phyloP scores from a whole-genome alignment of 768 basidiomycete species.

The Omphalotus guepiniiformis region DNA sequence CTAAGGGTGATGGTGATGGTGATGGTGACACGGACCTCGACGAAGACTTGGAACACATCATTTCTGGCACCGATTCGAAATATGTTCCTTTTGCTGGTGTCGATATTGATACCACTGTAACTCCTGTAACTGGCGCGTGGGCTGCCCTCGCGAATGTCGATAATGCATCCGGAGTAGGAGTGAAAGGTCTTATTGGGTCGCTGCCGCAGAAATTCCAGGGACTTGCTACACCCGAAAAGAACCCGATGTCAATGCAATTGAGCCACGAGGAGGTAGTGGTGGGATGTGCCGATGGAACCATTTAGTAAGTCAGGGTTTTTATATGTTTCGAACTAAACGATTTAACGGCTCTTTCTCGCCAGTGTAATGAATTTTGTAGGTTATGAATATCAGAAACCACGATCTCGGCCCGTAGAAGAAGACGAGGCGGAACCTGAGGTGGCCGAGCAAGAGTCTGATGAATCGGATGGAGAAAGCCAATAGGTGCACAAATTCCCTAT shows the following conservation, averaged over 20 bases:
- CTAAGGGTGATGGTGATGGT: slow-evolving; percentile 20
- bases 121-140: slow-evolving; percentile 75
- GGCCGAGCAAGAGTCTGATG: no score
- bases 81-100: slow-evolving; percentile 27
- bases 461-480: no score
- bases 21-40: slow-evolving; percentile 23
- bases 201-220: slow-evolving; percentile 71
- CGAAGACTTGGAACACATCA: slow-evolving; percentile 15
- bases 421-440: no score
- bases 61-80: background rate
- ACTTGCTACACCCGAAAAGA: slow-evolving; percentile 85
- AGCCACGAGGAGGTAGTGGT: slow-evolving; percentile 90
- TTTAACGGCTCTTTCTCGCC: background rate
- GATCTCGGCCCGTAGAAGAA: slow-evolving; percentile 55
- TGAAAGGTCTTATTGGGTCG: slow-evolving; percentile 57
- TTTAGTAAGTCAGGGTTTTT: slow-evolving; percentile 56
- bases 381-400: slow-evolving; percentile 47
- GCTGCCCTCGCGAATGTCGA: slow-evolving; percentile 50
- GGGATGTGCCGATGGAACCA: slow-evolving; percentile 87
- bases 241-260: slow-evolving; percentile 92
- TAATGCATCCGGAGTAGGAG: slow-evolving; percentile 27
- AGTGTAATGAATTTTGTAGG: slow-evolving; percentile 65
- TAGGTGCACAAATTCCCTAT: no score
- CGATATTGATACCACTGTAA: slow-evolving; percentile 62
- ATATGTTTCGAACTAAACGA: slow-evolving; percentile 11